Evolutionary conservation across 495 filamentous ascomycete species (phyloP).

Genomic region (Trichoderma parareesei): DNA sequence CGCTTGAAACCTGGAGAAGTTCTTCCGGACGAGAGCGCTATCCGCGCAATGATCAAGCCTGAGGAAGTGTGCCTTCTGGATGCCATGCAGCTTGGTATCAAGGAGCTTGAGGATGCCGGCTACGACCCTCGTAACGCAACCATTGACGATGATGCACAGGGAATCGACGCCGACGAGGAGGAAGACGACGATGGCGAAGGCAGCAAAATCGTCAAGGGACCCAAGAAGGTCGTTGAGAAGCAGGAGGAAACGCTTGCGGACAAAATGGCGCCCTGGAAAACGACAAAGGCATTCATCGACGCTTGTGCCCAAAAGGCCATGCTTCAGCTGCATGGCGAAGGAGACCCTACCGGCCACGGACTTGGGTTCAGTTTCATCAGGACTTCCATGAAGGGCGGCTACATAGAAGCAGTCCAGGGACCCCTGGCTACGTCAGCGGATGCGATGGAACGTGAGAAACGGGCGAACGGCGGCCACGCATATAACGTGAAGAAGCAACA

Average conservation of each 20-base stretch:
- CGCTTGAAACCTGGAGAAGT: conserved; percentile 60
- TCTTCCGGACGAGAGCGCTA: conserved; percentile 65
- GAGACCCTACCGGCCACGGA: conserved; percentile 90
- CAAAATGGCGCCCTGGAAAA: conserved; percentile 88
- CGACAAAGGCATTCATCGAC: conserved; percentile 88
- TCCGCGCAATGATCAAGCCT: conserved; percentile 81
- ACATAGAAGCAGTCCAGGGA: conserved; percentile 82
- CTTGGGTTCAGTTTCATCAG: conserved; percentile 93
- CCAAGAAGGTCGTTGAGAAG: conserved; percentile 18
- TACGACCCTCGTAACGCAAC: conserved; percentile 57
- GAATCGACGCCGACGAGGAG: conserved; percentile 16
- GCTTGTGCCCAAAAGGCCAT: conserved; percentile 94
- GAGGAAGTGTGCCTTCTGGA: conserved; percentile 93
- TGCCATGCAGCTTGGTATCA: conserved; percentile 90
- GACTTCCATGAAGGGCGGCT: conserved; percentile 98
- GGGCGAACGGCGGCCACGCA: conserved; percentile 86
- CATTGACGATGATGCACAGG: conserved; percentile 41
- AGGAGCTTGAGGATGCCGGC: conserved; percentile 70
- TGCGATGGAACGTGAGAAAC: conserved; percentile 56
- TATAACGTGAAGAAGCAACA: conserved; percentile 96
- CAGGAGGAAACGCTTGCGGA: conserved; percentile 58
- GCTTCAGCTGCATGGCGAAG: conserved; percentile 87
- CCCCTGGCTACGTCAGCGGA: conserved; percentile 75
- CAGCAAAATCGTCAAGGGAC: conserved; percentile 21
- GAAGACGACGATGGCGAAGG: conserved; percentile 42